These are phyloP conservation scores for Paramecium bursaria DNA, from an alignment of 73 alveolate genomes.

Conservation along the genomic window DNA sequence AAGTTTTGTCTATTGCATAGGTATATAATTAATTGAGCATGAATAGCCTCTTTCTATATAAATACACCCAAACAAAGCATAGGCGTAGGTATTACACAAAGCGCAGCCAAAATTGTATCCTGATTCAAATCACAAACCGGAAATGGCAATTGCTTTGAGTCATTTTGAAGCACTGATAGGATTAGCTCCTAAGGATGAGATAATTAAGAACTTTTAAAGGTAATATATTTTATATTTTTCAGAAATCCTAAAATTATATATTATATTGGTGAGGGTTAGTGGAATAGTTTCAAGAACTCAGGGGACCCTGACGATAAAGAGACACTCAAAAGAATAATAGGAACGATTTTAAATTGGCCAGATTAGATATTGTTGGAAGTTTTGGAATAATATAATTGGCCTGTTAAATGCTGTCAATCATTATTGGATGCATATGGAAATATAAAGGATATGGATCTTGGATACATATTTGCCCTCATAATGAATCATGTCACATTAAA, in stretches of 20 bases:
- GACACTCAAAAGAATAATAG: neutral
- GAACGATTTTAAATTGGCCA: neutral
- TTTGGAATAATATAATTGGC: neutral
- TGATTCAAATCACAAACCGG: conserved; percentile 99
- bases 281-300: conserved; percentile 63
- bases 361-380: neutral
- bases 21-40: neutral
- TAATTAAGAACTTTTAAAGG: conserved; percentile 56
- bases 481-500: conserved; percentile 87
- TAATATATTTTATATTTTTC: neutral
- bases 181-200: conserved; percentile 76
- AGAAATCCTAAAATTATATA: conserved; percentile 66
- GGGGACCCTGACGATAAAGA: conserved; percentile 9
- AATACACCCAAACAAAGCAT: conserved; percentile 96
- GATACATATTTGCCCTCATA: conserved; percentile 90
- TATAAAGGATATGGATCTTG: conserved; percentile 83
- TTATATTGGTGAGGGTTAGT: conserved; percentile 70
- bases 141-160: conserved; percentile 97
- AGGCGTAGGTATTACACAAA: conserved; percentile 89
- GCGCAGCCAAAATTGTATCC: conserved; percentile 92
- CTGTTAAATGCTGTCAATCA: neutral
- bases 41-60: conserved; percentile 95
- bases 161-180: conserved; percentile 94
- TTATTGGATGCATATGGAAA: neutral
- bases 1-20: conserved; percentile 89